Conservation (phyloP, 495 filamentous ascomycete species). For the Aspergillus olivimuriae region DNA sequence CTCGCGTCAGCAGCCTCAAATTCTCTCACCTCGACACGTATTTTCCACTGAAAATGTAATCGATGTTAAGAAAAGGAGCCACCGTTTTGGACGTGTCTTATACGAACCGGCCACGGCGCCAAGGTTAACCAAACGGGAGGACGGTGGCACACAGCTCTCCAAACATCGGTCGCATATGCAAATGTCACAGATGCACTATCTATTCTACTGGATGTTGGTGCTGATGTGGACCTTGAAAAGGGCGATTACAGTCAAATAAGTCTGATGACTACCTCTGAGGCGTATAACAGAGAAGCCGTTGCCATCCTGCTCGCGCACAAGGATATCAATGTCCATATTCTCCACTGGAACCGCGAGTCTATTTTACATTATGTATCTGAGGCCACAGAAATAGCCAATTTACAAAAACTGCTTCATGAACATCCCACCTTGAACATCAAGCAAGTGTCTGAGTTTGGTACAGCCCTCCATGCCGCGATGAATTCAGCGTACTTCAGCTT, state of each 20-base stretch:
- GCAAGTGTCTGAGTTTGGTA: neutral
- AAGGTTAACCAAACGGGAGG: conserved; percentile 2
- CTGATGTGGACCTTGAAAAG: neutral
- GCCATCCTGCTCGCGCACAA: neutral
- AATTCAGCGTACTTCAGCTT: neutral
- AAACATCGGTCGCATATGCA: neutral
- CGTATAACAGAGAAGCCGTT: neutral
- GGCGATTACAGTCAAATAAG: neutral
- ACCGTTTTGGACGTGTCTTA: too few species aligned
- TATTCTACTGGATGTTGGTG: neutral
- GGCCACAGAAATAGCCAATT: neutral
- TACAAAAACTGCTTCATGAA: neutral
- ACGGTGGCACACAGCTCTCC: neutral
- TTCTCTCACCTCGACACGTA: too few species aligned
- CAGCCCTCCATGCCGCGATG: neutral
- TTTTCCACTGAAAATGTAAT: too few species aligned
- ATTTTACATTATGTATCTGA: conserved; percentile 3
- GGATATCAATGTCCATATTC: neutral
- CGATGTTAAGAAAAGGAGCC: too few species aligned
- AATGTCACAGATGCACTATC: neutral
- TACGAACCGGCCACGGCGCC: too few species aligned
- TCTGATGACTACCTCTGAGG: neutral
- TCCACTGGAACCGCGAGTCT: neutral
- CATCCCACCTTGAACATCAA: neutral
- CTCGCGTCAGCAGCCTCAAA: too few species aligned